Evolutionary conservation across 2,329 filamentous ascomycete genomes (phyloP).

Genomic region (Endothia cerciana): DNA sequence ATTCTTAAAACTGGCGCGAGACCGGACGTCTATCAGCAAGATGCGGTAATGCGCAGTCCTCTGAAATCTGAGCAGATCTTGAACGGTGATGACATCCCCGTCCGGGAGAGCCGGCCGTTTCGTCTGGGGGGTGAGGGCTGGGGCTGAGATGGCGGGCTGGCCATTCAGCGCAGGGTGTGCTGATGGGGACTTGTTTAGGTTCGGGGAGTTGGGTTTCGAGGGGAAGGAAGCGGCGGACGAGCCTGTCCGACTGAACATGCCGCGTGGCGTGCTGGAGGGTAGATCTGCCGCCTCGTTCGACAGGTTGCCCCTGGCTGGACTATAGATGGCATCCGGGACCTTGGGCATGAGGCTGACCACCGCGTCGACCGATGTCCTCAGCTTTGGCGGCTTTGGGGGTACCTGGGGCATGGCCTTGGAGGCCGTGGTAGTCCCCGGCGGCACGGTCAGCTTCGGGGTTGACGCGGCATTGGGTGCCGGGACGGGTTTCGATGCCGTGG

Average conservation of each 20-base stretch:
- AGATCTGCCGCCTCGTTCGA: conserved; percentile 67
- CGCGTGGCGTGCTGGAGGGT: conserved; percentile 67
- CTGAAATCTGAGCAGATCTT: conserved; percentile 74
- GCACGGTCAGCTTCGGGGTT: background rate
- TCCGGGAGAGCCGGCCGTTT: conserved; percentile 57
- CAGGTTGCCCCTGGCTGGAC: conserved; percentile 73
- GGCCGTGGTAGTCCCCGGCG: background rate
- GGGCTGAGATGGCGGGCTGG: conserved; percentile 35
- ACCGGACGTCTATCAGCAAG: conserved; percentile 83
- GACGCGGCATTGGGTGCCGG: conserved; percentile 5
- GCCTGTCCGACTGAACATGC: conserved; percentile 63
- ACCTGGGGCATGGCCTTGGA: background rate
- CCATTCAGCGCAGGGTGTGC: background rate
- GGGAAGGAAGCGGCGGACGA: conserved; percentile 48
- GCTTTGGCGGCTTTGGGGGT: conserved; percentile 14
- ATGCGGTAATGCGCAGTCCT: conserved; percentile 63
- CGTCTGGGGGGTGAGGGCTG: conserved; percentile 33
- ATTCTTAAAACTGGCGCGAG: conserved; percentile 78
- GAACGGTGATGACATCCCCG: conserved; percentile 64
- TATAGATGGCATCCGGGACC: conserved; percentile 76
- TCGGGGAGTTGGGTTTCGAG: conserved; percentile 23
- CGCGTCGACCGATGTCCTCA: conserved; percentile 22
- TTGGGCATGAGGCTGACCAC: conserved; percentile 66
- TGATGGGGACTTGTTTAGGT: conserved; percentile 32
- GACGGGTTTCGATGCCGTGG: background rate